Conservation (phyloP, 208 protist species). For the Balamuthia mandrillaris region DNA sequence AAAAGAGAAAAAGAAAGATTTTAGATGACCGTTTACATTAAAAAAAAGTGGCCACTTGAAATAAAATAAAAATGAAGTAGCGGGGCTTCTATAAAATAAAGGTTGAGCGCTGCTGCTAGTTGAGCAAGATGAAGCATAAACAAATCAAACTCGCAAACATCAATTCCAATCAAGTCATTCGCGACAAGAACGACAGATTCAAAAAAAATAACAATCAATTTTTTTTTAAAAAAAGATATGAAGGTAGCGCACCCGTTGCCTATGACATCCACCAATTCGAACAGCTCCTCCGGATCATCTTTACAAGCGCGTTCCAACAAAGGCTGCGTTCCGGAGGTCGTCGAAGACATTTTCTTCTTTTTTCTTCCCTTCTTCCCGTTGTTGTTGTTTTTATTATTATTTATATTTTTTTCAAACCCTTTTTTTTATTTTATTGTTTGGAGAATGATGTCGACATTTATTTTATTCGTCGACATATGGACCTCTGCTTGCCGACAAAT, state of each 20-base stretch:
- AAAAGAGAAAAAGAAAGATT: background rate
- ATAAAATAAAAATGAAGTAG: no score
- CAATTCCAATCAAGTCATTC: background rate
- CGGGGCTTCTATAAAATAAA: no score
- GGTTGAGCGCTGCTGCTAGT: no score
- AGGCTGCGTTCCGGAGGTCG: no score
- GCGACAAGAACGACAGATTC: background rate
- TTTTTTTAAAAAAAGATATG: background rate
- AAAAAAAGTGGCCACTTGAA: background rate
- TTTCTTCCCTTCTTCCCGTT: background rate
- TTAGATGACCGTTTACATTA: background rate
- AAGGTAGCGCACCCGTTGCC: background rate
- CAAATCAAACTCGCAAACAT: background rate
- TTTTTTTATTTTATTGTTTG: background rate
- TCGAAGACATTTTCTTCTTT: no score
- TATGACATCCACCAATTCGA: background rate
- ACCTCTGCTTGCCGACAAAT: background rate
- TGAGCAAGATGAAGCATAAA: background rate
- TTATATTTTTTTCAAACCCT: background rate
- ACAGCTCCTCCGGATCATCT: conserved; percentile 6
- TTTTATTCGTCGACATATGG: background rate
- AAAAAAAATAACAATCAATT: background rate
- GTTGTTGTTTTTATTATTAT: background rate
- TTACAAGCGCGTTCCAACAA: background rate
- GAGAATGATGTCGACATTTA: background rate